These are phyloP conservation scores for Rhynchospora breviuscula DNA, from an alignment of 176 grass and related monocot genomes.

Conservation along the genomic window DNA sequence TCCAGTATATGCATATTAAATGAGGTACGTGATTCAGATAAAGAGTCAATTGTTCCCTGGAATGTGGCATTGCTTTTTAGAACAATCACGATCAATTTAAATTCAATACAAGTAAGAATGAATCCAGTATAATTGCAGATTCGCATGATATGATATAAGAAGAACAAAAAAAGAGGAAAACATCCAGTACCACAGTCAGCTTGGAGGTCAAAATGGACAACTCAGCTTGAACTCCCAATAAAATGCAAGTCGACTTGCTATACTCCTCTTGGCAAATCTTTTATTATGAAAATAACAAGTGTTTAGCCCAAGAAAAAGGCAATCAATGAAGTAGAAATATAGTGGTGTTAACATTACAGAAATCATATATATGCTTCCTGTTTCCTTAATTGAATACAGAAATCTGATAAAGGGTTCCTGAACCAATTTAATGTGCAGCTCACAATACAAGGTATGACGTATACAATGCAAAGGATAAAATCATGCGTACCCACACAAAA, in stretches of 20 bases:
- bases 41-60: background rate
- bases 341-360: too few species aligned
- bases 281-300: constrained; percentile 25
- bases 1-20: background rate
- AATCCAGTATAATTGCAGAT: background rate
- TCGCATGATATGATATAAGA: constrained; percentile 15
- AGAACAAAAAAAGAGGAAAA: constrained; percentile 3
- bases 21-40: background rate
- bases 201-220: constrained; percentile 78
- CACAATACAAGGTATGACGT: constrained; percentile 1
- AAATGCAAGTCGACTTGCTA: constrained; percentile 57
- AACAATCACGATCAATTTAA: background rate
- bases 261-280: constrained; percentile 88
- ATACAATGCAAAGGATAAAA: constrained; percentile 9
- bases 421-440: constrained; percentile 3
- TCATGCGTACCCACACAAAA: constrained; percentile 1
- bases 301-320: background rate
- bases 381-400: too few species aligned
- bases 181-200: constrained; percentile 64
- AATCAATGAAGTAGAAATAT: background rate
- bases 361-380: too few species aligned
- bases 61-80: background rate
- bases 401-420: too few species aligned
- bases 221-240: constrained; percentile 73
- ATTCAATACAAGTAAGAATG: background rate